Conservation (phyloP, 2,329 filamentous ascomycete genomes). For the Claviceps arundinis region DNA sequence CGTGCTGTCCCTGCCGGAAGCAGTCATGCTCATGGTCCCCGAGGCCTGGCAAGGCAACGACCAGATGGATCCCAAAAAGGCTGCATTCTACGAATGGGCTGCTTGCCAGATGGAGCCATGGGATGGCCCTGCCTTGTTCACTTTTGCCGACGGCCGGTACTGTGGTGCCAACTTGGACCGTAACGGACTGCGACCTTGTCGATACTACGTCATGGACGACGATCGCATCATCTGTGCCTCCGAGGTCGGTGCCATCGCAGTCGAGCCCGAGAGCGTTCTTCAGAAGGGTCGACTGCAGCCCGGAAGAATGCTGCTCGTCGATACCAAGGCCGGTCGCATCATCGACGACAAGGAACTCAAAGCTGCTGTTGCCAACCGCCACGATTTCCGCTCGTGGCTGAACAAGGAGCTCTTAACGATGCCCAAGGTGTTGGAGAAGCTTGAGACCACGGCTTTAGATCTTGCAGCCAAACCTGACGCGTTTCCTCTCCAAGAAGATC, state of each 20-base stretch:
- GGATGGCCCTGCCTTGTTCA: slow-evolving; percentile 94
- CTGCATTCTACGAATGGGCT: slow-evolving; percentile 97
- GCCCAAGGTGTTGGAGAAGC: slow-evolving; percentile 55
- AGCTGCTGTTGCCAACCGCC: slow-evolving; percentile 68
- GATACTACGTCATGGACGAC: slow-evolving; percentile 94
- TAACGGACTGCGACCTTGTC: slow-evolving; percentile 87
- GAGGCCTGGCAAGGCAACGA: slow-evolving; percentile 95
- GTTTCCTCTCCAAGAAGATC: slow-evolving; percentile 66
- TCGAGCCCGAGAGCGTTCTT: slow-evolving; percentile 79
- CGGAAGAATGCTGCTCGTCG: slow-evolving; percentile 90
- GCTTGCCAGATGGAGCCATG: slow-evolving; percentile 98
- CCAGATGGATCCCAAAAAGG: slow-evolving; percentile 85
- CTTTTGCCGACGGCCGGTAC: slow-evolving; percentile 90
- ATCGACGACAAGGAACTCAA: slow-evolving; percentile 92
- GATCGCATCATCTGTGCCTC: slow-evolving; percentile 96
- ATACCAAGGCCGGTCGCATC: slow-evolving; percentile 77
- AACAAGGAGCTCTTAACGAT: slow-evolving; percentile 75
- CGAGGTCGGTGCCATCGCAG: slow-evolving; percentile 83
- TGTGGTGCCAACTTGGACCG: slow-evolving; percentile 94
- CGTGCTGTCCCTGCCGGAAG: slow-evolving; percentile 85
- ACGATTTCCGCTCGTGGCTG: slow-evolving; percentile 82
- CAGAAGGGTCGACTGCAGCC: slow-evolving; percentile 91
- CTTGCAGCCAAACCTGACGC: slow-evolving; percentile 55
- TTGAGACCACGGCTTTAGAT: slow-evolving; percentile 42
- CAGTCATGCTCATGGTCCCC: slow-evolving; percentile 96